Conservation (phyloP, 73 alveolate species). For the Urostyla sp. region DNA sequence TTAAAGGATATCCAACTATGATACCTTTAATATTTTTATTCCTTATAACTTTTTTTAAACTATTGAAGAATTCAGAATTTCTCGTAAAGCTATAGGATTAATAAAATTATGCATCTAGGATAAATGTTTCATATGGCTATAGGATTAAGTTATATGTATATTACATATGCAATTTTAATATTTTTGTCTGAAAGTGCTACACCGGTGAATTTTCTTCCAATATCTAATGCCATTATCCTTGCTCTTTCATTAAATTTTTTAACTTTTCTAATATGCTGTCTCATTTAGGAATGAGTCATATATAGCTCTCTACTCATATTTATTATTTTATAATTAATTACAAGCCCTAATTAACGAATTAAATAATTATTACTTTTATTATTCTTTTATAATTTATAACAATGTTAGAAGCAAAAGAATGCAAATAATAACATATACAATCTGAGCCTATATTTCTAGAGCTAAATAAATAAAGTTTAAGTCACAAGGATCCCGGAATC, state of each 20-base stretch:
- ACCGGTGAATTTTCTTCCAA: slow-evolving; percentile 64
- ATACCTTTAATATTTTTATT: slow-evolving; percentile 41
- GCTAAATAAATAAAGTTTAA: too few relatives aligned
- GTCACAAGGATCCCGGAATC: too few relatives aligned
- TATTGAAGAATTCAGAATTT: slow-evolving; percentile 24
- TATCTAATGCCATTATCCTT: slow-evolving; percentile 47
- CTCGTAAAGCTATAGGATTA: slow-evolving; percentile 1
- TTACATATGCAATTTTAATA: background rate
- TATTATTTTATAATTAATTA: background rate
- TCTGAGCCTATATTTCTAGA: too few relatives aligned
- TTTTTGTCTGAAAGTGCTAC: slow-evolving; percentile 41
- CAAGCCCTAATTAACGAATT: background rate
- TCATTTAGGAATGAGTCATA: slow-evolving; percentile 52
- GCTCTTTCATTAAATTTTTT: slow-evolving; percentile 46
- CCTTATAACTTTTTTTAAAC: background rate
- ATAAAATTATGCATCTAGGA: slow-evolving; percentile 47
- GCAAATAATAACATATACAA: too few relatives aligned
- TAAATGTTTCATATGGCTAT: slow-evolving; percentile 45
- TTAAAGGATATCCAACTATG: slow-evolving; percentile 66
- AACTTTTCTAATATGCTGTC: slow-evolving; percentile 10
- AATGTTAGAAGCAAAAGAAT: too few relatives aligned
- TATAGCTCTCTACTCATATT: slow-evolving; percentile 1
- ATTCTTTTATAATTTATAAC: too few relatives aligned
- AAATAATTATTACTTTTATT: background rate
- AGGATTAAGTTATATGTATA: background rate